Percentiles rank a stretch among this genome's conserved stretches.
phyloP scores from a whole-genome alignment of 768 basidiomycete genomes.

The Russula sp. region DNA sequence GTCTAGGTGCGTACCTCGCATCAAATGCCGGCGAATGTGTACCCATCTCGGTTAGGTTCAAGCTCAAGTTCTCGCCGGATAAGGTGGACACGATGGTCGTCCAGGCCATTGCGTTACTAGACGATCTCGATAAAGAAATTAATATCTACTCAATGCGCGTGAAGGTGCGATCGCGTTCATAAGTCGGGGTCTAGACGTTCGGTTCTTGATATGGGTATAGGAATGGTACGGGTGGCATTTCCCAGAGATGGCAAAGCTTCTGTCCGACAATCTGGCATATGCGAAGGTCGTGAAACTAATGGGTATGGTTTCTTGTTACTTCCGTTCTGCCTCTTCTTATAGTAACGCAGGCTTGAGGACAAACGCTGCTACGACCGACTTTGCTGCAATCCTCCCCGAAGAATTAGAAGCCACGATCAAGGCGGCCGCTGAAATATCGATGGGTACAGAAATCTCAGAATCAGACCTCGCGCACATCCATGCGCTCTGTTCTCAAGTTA shows the following conservation, averaged over 20 bases:
- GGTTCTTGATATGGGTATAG: slow-evolving; percentile 35
- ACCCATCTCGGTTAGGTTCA: slow-evolving; percentile 54
- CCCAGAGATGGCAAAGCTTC: slow-evolving; percentile 98
- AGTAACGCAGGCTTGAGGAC: slow-evolving; percentile 75
- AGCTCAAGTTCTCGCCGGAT: slow-evolving; percentile 98
- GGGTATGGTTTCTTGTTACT: slow-evolving; percentile 42
- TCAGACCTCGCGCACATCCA: slow-evolving; percentile 96
- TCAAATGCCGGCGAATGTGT: neutral
- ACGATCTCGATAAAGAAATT: slow-evolving; percentile 99
- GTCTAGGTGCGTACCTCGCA: slow-evolving; percentile 55
- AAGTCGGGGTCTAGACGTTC: neutral
- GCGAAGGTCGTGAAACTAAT: slow-evolving; percentile 89
- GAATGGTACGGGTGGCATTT: slow-evolving; percentile 99
- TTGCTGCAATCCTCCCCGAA: slow-evolving; percentile 89
- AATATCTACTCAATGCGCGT: slow-evolving; percentile 99
- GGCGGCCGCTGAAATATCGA: slow-evolving; percentile 93
- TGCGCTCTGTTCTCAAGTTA: slow-evolving; percentile 95
- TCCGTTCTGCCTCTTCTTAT: neutral
- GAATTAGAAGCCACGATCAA: slow-evolving; percentile 94
- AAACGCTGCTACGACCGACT: slow-evolving; percentile 79
- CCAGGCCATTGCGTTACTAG: slow-evolving; percentile 94
- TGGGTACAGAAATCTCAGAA: slow-evolving; percentile 99
- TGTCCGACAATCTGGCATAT: slow-evolving; percentile 94
- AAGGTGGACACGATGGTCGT: too few species aligned
- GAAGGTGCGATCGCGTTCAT: slow-evolving; percentile 58